A percentile compares a stretch with the other conserved stretches of the same genome.
These are phyloP conservation scores for Aspergillus proliferans DNA, from an alignment of 2,329 filamentous ascomycete genomes.

Conservation along the genomic window DNA sequence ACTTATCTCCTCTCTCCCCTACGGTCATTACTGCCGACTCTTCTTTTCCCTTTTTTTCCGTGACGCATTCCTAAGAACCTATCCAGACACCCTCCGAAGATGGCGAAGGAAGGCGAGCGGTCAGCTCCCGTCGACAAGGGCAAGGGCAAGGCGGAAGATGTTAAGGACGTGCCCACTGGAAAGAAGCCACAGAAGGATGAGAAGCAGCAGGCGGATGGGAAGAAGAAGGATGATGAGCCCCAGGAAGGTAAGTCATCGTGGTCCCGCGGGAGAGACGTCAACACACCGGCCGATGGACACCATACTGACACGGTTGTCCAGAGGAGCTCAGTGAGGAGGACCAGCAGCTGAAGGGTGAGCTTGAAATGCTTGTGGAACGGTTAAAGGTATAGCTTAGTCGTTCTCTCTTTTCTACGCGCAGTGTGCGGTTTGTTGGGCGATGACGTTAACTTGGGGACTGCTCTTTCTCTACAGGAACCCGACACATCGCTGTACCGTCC, in stretches of 20 bases:
- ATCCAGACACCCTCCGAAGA: slow-evolving; percentile 42
- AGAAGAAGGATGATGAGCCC: slow-evolving; percentile 65
- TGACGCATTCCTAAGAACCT: slow-evolving; percentile 13
- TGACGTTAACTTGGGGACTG: slow-evolving; percentile 21
- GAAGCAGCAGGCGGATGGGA: slow-evolving; percentile 64
- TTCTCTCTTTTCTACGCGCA: slow-evolving; percentile 18
- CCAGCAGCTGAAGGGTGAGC: slow-evolving; percentile 93
- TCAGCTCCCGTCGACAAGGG: slow-evolving; percentile 83
- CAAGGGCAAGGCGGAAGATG: slow-evolving; percentile 80
- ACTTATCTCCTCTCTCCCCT: slow-evolving; percentile 11
- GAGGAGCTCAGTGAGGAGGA: slow-evolving; percentile 98
- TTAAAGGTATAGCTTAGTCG: slow-evolving; percentile 58
- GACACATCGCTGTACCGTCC: slow-evolving; percentile 84
- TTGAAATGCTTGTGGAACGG: slow-evolving; percentile 96
- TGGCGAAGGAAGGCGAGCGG: slow-evolving; percentile 92
- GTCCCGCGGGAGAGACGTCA: neutral
- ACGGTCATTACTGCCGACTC: slow-evolving; percentile 1
- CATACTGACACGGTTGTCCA: slow-evolving; percentile 37
- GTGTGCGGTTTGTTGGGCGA: slow-evolving; percentile 8
- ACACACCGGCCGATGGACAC: slow-evolving; percentile 4
- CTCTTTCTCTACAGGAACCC: slow-evolving; percentile 57
- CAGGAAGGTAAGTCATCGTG: slow-evolving; percentile 52
- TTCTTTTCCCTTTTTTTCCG: slow-evolving; percentile 4
- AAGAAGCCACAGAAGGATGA: slow-evolving; percentile 58
- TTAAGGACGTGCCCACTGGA: slow-evolving; percentile 54